phyloP scores from a whole-genome alignment of 805 yeast genomes.

The Teunomyces panamensis region DNA sequence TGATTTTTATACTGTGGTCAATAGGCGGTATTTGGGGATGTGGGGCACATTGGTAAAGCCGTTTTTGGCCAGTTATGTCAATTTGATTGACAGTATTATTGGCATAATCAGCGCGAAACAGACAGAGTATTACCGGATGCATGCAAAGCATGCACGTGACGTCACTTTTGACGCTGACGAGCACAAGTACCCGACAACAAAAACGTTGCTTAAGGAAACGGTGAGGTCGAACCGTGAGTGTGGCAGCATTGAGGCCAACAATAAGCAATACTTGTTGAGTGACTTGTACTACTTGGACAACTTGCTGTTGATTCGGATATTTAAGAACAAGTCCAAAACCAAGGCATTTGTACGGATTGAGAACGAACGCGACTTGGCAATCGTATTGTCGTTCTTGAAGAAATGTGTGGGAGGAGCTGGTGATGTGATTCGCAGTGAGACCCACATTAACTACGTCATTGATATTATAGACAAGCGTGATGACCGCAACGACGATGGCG shows the following conservation, averaged over 20 bases:
- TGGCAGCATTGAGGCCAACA: slow-evolving; percentile 28
- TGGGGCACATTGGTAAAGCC: slow-evolving; percentile 32
- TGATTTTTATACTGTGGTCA: slow-evolving; percentile 17
- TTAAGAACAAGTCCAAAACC: slow-evolving; percentile 41
- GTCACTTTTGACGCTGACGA: slow-evolving; percentile 11
- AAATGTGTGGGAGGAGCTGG: slow-evolving; percentile 12
- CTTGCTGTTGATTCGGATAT: slow-evolving; percentile 31
- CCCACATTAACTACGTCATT: slow-evolving; percentile 26
- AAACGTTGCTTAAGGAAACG: slow-evolving; percentile 25
- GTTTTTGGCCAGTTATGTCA: slow-evolving; percentile 31
- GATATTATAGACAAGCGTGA: slow-evolving; percentile 33
- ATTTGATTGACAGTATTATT: slow-evolving; percentile 19
- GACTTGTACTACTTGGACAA: slow-evolving; percentile 38
- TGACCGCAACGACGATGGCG: slow-evolving; percentile 12
- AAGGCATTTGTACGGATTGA: slow-evolving; percentile 35
- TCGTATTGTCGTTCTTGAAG: slow-evolving; percentile 21
- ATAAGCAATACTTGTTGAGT: slow-evolving; percentile 41
- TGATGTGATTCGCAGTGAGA: slow-evolving; percentile 14
- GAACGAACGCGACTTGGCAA: slow-evolving; percentile 25
- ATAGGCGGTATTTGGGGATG: slow-evolving; percentile 19
- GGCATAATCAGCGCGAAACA: slow-evolving; percentile 14
- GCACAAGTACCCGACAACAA: slow-evolving; percentile 29
- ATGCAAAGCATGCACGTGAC: slow-evolving; percentile 4
- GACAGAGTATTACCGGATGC: slow-evolving; percentile 11
- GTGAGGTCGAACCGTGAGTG: slow-evolving; percentile 11